Evolutionary conservation across 345 rosid genomes (phyloP).

Genomic region (Citrus glauca): DNA sequence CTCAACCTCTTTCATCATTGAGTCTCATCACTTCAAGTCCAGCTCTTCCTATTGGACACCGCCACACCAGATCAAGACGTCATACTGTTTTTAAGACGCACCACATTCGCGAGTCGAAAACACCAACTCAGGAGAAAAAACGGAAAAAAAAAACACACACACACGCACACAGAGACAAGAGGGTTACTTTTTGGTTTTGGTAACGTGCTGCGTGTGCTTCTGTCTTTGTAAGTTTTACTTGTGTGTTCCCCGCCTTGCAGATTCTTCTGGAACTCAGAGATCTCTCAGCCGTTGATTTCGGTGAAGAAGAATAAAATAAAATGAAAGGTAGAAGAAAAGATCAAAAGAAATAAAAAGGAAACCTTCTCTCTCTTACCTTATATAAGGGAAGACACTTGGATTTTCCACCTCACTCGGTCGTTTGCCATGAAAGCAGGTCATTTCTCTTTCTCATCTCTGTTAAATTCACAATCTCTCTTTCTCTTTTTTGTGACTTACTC

Average conservation of each 20-base stretch:
- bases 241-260: slow-evolving; percentile 11
- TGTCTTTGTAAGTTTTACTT: slow-evolving; percentile 6
- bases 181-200: background rate
- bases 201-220: background rate
- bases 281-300: slow-evolving; percentile 40
- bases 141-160: no score
- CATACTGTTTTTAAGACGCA: background rate
- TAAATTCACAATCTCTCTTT: background rate
- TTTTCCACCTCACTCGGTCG: slow-evolving; percentile 7
- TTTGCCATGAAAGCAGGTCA: slow-evolving; percentile 21
- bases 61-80: slow-evolving; percentile 42
- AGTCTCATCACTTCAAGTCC: slow-evolving; percentile 22
- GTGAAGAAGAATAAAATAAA: background rate
- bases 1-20: slow-evolving; percentile 14
- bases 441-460: slow-evolving; percentile 16
- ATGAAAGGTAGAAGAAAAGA: no score
- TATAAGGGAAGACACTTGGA: slow-evolving; percentile 14
- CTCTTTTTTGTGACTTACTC: background rate
- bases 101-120: background rate
- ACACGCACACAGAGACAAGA: no score
- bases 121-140: background rate
- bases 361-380: slow-evolving; percentile 5
- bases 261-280: slow-evolving; percentile 4
- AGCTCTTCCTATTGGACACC: slow-evolving; percentile 38
- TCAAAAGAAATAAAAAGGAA: no score